Evolutionary conservation across 768 basidiomycete species (phyloP).

Genomic region (Tulasnella calospora): DNA sequence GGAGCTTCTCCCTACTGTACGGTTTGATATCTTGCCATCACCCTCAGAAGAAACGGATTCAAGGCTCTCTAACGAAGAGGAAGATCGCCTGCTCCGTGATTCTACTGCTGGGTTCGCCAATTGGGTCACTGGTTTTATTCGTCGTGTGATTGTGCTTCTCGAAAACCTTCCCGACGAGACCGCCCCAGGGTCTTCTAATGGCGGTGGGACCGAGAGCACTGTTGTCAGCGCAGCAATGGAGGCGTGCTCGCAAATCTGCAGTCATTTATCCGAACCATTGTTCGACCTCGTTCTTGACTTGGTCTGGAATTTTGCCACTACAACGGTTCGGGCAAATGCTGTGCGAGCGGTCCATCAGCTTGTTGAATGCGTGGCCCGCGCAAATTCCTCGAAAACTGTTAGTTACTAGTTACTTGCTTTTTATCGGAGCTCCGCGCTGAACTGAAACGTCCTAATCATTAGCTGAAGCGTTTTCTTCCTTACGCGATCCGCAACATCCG

Average conservation of each 20-base stretch:
- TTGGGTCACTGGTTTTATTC: conserved; percentile 74
- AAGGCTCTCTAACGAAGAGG: conserved; percentile 44
- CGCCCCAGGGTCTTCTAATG: neutral
- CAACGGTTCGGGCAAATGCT: conserved; percentile 83
- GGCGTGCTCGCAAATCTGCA: conserved; percentile 73
- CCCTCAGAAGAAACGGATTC: conserved; percentile 33
- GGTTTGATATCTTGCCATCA: conserved; percentile 20
- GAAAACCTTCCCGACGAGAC: conserved; percentile 88
- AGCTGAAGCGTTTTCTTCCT: conserved; percentile 71
- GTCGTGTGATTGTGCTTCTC: conserved; percentile 75
- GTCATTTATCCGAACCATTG: conserved; percentile 68
- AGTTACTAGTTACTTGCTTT: conserved; percentile 55
- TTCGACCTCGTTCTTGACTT: conserved; percentile 84
- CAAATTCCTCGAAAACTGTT: conserved; percentile 68
- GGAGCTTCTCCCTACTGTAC: neutral
- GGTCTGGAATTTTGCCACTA: conserved; percentile 78
- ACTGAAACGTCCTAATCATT: conserved; percentile 47
- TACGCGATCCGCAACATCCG: conserved; percentile 71
- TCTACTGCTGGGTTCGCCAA: conserved; percentile 77
- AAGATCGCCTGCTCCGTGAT: conserved; percentile 66
- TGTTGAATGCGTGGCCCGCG: conserved; percentile 75
- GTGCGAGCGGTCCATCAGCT: conserved; percentile 86
- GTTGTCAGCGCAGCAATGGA: conserved; percentile 71
- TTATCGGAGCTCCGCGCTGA: conserved; percentile 22
- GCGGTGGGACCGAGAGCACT: conserved; percentile 33